These are phyloP conservation scores for Heliocybe sulcata DNA, from an alignment of 1,284 basidiomycete species.

Conservation along the genomic window DNA sequence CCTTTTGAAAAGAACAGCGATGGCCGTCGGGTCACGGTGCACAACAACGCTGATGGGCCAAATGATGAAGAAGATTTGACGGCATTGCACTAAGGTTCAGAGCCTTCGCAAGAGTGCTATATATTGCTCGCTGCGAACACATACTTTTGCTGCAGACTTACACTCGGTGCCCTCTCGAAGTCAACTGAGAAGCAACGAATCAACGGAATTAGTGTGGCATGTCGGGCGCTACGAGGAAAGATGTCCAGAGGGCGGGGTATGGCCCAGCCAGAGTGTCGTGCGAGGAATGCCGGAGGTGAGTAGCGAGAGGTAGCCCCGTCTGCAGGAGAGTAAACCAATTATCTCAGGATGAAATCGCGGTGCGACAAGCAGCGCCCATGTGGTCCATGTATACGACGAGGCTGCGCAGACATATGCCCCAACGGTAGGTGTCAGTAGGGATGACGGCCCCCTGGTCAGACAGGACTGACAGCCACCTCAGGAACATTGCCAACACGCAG, in stretches of 20 bases:
- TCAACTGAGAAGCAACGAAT: too few species aligned
- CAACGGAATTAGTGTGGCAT: neutral
- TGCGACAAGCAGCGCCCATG: conserved; percentile 61
- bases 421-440: conserved; percentile 40
- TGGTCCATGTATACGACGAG: conserved; percentile 44
- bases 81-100: neutral
- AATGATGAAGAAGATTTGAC: neutral
- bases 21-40: conserved; percentile 1
- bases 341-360: conserved; percentile 51
- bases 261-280: neutral
- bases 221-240: neutral
- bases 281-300: neutral
- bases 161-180: too few species aligned
- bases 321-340: neutral
- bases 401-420: conserved; percentile 51
- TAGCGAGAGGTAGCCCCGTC: neutral
- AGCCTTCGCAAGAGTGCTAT: neutral
- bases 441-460: neutral
- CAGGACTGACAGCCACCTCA: conserved; percentile 16
- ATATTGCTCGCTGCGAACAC: too few species aligned
- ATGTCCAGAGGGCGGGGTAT: neutral
- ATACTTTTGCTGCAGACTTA: too few species aligned
- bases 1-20: neutral
- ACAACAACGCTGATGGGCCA: neutral
- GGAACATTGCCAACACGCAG: conserved; percentile 55